A percentile compares a stretch with the other conserved stretches of the same genome.
These are phyloP conservation scores for Euclidium syriacum DNA, from an alignment of 345 rosid species.

Conservation along the genomic window DNA sequence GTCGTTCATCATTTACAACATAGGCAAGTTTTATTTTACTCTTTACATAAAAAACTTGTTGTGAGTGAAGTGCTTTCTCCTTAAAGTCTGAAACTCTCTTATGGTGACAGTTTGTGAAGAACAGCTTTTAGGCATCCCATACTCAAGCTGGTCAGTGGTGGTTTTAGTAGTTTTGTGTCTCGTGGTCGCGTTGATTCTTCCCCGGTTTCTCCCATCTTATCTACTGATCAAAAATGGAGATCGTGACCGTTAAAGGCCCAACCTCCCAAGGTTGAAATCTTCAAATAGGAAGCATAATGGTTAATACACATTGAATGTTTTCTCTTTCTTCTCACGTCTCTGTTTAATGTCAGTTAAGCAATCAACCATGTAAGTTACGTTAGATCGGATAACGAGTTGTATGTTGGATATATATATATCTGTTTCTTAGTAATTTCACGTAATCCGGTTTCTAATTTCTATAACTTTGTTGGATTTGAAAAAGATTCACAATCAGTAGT, in stretches of 20 bases:
- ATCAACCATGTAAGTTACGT: too few species aligned
- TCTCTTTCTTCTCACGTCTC: neutral
- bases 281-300: neutral
- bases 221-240: slow-evolving; percentile 33
- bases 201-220: slow-evolving; percentile 49
- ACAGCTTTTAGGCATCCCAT: slow-evolving; percentile 61
- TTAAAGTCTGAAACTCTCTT: neutral
- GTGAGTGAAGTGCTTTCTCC: neutral
- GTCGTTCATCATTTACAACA: slow-evolving; percentile 56
- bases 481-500: neutral
- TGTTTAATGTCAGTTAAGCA: too few species aligned
- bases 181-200: slow-evolving; percentile 44
- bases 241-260: slow-evolving; percentile 30
- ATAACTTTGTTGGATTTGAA: too few species aligned
- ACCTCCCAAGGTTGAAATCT: neutral
- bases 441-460: too few species aligned
- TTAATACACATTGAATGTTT: neutral
- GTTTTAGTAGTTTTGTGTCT: slow-evolving; percentile 56
- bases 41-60: neutral
- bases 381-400: too few species aligned
- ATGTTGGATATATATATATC: too few species aligned
- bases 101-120: slow-evolving; percentile 71
- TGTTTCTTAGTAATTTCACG: too few species aligned
- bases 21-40: slow-evolving; percentile 40
- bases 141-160: slow-evolving; percentile 65